Evolutionary conservation across 164 flowering plant species (phyloP).

Genomic region (Stephania cephalantha): DNA sequence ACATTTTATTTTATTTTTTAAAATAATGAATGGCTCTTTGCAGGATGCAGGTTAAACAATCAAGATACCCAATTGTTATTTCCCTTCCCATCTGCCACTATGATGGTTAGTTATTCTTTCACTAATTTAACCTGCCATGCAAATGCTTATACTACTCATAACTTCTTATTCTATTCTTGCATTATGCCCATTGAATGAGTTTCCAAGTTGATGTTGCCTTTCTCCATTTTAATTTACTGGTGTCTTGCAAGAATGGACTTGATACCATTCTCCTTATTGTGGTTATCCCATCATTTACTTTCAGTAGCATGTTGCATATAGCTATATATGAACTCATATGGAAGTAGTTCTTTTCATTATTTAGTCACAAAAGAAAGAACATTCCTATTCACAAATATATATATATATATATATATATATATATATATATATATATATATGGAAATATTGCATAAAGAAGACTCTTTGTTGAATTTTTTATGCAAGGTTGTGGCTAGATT

Average conservation of each 20-base stretch:
- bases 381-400: no score
- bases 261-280: neutral
- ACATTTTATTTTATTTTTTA: neutral
- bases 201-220: neutral
- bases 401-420: no score
- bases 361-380: neutral
- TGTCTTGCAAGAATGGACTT: neutral
- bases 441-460: neutral
- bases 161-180: neutral
- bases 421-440: no score
- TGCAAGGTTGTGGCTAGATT: neutral
- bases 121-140: neutral
- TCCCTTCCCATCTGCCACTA: constrained; percentile 75
- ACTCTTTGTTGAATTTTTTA: neutral
- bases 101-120: constrained; percentile 57
- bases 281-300: neutral
- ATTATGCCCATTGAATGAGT: neutral
- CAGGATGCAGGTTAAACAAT: constrained; percentile 94
- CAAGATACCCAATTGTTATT: constrained; percentile 62
- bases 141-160: neutral
- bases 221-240: neutral
- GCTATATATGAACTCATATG: neutral
- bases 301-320: neutral
- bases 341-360: neutral
- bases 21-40: constrained; percentile 3